Percentiles rank a stretch among this genome's conserved stretches.
These are phyloP conservation scores for Plasmodium sp. DNA, from an alignment of 169 alveolate species.

Conservation along the genomic window DNA sequence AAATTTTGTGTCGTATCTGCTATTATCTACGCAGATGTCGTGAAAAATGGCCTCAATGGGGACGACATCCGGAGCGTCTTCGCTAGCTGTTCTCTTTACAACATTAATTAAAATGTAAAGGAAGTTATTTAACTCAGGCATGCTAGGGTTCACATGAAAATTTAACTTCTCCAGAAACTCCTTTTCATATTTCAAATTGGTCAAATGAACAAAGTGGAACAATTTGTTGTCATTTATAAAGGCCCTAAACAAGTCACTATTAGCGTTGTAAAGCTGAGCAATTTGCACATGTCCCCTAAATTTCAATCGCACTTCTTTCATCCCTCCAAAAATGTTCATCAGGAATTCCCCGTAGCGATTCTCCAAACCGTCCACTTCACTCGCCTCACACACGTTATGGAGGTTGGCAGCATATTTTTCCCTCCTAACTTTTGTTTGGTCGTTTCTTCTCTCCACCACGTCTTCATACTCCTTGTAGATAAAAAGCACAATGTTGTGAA, in stretches of 20 bases:
- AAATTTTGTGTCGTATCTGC: slow-evolving; percentile 18
- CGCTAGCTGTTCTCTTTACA: neutral
- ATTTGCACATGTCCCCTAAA: slow-evolving; percentile 38
- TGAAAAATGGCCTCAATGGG: slow-evolving; percentile 2
- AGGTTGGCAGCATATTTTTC: neutral
- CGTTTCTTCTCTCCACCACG: neutral
- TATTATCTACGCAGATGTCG: slow-evolving; percentile 3
- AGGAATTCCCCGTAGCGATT: neutral
- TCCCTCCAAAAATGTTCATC: slow-evolving; percentile 10
- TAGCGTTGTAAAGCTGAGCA: slow-evolving; percentile 41
- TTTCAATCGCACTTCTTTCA: slow-evolving; percentile 39
- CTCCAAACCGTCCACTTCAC: neutral
- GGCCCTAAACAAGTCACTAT: slow-evolving; percentile 14
- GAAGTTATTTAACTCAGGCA: slow-evolving; percentile 20
- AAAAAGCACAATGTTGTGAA: slow-evolving; percentile 48
- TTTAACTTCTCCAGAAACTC: slow-evolving; percentile 35
- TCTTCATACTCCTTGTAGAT: slow-evolving; percentile 43
- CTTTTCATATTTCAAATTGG: slow-evolving; percentile 30
- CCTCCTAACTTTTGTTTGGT: neutral
- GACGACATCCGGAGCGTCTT: neutral
- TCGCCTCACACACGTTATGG: neutral
- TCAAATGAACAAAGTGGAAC: slow-evolving; percentile 6
- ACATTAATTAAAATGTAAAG: slow-evolving; percentile 46
- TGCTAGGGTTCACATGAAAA: slow-evolving; percentile 38
- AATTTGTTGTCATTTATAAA: slow-evolving; percentile 34